Evolutionary conservation across 2,329 filamentous ascomycete species (phyloP).

Genomic region (Metarhizium anisopliae): DNA sequence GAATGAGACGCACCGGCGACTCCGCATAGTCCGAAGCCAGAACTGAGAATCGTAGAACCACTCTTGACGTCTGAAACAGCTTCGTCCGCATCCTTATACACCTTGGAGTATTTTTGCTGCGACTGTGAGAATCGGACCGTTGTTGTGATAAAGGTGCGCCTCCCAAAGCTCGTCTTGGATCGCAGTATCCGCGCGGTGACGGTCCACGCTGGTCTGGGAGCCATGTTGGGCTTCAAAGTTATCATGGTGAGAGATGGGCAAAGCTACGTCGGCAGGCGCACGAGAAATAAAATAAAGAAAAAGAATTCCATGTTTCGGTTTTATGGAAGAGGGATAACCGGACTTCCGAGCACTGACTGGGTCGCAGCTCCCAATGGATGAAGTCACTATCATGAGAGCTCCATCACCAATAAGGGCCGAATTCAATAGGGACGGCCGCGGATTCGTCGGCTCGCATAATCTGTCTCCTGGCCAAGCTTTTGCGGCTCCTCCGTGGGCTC

Average conservation of each 20-base stretch:
- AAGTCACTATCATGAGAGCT: neutral
- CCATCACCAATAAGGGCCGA: neutral
- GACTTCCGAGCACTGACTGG: neutral
- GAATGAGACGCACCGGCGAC: slow-evolving; percentile 46
- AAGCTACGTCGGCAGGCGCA: neutral
- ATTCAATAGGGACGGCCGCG: neutral
- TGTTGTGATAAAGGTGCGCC: slow-evolving; percentile 7
- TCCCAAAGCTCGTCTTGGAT: neutral
- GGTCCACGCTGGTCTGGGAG: neutral
- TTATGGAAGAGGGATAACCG: neutral
- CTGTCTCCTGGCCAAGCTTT: neutral
- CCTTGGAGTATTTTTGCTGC: slow-evolving; percentile 32
- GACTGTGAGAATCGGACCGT: slow-evolving; percentile 4
- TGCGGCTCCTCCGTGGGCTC: neutral
- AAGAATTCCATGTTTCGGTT: neutral
- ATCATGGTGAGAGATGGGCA: neutral
- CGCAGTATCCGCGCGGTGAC: neutral
- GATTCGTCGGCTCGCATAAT: neutral
- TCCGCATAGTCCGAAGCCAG: slow-evolving; percentile 76
- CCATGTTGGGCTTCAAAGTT: neutral
- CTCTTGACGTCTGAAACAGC: slow-evolving; percentile 64
- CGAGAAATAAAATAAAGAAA: neutral
- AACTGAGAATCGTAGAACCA: slow-evolving; percentile 62
- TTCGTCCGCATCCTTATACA: slow-evolving; percentile 49
- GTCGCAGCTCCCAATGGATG: neutral